These are phyloP conservation scores for Trichoderma cornu-damae DNA, from an alignment of 2,329 filamentous ascomycete genomes.

Conservation along the genomic window DNA sequence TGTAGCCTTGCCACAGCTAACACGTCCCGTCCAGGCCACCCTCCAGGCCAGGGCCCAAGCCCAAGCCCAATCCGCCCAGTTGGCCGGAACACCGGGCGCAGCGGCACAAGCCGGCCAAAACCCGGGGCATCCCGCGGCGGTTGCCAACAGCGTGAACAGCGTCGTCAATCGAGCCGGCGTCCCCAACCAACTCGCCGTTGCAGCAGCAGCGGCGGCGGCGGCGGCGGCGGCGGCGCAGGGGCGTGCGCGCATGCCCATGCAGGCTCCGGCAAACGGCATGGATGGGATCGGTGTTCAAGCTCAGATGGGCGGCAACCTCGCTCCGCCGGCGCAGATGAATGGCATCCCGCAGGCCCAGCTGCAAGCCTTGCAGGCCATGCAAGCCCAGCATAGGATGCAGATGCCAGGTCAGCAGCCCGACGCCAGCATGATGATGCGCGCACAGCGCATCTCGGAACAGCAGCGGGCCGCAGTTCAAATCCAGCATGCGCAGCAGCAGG, in stretches of 20 bases:
- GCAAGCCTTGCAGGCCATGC: slow-evolving; percentile 47
- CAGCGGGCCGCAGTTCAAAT: slow-evolving; percentile 49
- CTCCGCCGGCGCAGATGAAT: slow-evolving; percentile 55
- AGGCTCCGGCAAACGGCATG: slow-evolving; percentile 49
- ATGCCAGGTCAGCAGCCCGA: slow-evolving; percentile 42
- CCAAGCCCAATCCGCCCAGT: slow-evolving; percentile 42
- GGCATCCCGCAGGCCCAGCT: slow-evolving; percentile 66
- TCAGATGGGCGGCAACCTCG: slow-evolving; percentile 48
- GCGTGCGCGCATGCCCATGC: slow-evolving; percentile 50
- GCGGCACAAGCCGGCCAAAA: slow-evolving; percentile 30
- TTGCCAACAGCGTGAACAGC: slow-evolving; percentile 27
- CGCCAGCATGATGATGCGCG: slow-evolving; percentile 55
- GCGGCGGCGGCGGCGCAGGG: slow-evolving; percentile 39
- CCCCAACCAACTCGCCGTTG: slow-evolving; percentile 42
- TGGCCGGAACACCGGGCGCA: slow-evolving; percentile 39
- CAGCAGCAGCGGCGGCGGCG: slow-evolving; percentile 35
- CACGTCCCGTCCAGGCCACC: slow-evolving; percentile 33
- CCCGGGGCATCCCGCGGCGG: slow-evolving; percentile 26
- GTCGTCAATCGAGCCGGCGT: slow-evolving; percentile 35
- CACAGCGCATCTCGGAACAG: slow-evolving; percentile 62
- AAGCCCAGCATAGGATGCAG: slow-evolving; percentile 54
- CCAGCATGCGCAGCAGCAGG: slow-evolving; percentile 38
- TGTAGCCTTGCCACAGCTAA: slow-evolving; percentile 23
- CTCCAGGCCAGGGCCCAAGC: slow-evolving; percentile 45
- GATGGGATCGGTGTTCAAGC: slow-evolving; percentile 40